Evolutionary conservation across 2,329 filamentous ascomycete species (phyloP).

Genomic region (Clarireedia homoeocarpa): DNA sequence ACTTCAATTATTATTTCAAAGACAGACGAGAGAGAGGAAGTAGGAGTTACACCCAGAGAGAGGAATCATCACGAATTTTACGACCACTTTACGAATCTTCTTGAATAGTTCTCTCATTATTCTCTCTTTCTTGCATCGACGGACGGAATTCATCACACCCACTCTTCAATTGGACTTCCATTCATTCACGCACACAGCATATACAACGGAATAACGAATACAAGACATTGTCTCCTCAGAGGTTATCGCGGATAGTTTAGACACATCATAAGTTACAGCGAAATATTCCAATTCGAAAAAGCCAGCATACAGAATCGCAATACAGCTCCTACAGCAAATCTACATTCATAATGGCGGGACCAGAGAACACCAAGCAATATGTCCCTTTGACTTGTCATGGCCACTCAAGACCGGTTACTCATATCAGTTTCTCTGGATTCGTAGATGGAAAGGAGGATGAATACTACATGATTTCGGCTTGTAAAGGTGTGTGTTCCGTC

Average conservation of each 20-base stretch:
- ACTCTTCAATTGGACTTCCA: slow-evolving; percentile 1
- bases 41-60: no score
- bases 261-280: neutral
- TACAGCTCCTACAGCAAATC: neutral
- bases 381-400: slow-evolving; percentile 71
- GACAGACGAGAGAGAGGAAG: no score
- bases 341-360: slow-evolving; percentile 22
- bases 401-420: slow-evolving; percentile 66
- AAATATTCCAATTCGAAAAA: neutral
- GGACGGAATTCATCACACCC: neutral
- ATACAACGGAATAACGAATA: neutral
- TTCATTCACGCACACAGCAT: neutral
- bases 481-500: slow-evolving; percentile 44
- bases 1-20: no score
- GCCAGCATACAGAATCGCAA: neutral
- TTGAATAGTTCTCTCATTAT: slow-evolving; percentile 15
- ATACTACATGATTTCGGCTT: slow-evolving; percentile 68
- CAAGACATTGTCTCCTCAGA: neutral
- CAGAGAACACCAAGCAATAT: slow-evolving; percentile 26
- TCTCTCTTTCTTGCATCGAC: slow-evolving; percentile 1
- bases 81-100: slow-evolving; percentile 29
- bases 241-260: no score
- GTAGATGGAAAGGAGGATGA: slow-evolving; percentile 46
- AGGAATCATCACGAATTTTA: slow-evolving; percentile 21
- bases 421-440: slow-evolving; percentile 63